Conservation (phyloP, 2,329 filamentous ascomycete species). For the Lachnellula hyalina region DNA sequence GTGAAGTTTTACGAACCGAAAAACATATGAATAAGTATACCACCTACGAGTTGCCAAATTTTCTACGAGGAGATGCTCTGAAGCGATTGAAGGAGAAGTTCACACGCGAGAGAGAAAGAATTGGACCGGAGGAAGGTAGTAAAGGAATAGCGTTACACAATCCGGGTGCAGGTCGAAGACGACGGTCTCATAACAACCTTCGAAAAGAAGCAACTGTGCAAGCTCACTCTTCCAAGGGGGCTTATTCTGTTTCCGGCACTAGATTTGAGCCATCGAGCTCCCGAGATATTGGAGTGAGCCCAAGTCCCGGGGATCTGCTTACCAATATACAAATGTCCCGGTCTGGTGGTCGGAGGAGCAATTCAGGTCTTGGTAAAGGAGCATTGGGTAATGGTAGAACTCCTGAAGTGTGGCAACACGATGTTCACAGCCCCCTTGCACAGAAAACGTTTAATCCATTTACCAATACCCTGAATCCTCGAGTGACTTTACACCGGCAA, state of each 20-base stretch:
- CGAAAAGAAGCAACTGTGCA: conserved; percentile 76
- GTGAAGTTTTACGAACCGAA: conserved; percentile 87
- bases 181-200: conserved; percentile 67
- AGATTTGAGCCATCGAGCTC: conserved; percentile 33
- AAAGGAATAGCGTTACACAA: conserved; percentile 98
- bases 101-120: conserved; percentile 72
- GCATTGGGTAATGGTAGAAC: conserved; percentile 24
- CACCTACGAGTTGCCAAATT: conserved; percentile 84
- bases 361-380: conserved; percentile 11
- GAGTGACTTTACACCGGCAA: conserved; percentile 58
- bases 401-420: conserved; percentile 29
- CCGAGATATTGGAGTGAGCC: conserved; percentile 33
- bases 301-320: conserved; percentile 72
- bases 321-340: conserved; percentile 70
- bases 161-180: conserved; percentile 56
- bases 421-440: conserved; percentile 32
- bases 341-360: conserved; percentile 44
- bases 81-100: conserved; percentile 92
- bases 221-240: conserved; percentile 35
- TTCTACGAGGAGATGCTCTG: conserved; percentile 77
- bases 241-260: conserved; percentile 19
- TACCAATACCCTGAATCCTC: conserved; percentile 41
- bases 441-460: conserved; percentile 53
- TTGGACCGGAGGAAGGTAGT: conserved; percentile 71
- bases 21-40: conserved; percentile 92